Evolutionary conservation across 495 filamentous ascomycete species (phyloP), one percentile per base, ranked within the genome.

Genomic region (Penicillium argentinense): DNA sequence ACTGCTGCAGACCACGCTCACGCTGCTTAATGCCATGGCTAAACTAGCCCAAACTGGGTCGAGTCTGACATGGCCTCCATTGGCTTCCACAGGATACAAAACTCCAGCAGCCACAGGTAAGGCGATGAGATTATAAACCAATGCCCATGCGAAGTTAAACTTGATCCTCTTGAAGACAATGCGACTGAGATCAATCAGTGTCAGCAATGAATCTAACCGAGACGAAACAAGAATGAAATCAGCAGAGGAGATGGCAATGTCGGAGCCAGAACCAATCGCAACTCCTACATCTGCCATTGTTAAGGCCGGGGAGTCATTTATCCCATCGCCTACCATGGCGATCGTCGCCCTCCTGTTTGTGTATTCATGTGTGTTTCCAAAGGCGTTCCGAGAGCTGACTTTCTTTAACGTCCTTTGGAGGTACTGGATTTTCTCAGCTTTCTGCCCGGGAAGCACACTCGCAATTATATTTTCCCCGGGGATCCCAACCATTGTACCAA

Each of bases 81-180:
- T n/a, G 37, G 64, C 77, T 9, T 68, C 64, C 32, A 89, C 71
- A 1, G 88, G 84, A 61, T 90, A 95, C 7, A 95, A 68, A 9
- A 83, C 82, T 2, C 91, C 91, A 1, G 89, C 91, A 2, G 91
- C 89, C 28, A 96, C 72, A 3, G 91, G 91, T n/a, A 96, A 63
- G 3, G 87, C 81, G 33, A 84, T 59, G 7, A 84, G 41, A 56
- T 96, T 96, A 59, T 96, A 96, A 2, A 95, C 67, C n/a, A 89
- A 64, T 2, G 91, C 91, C 91, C 91, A 96, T 19, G 64, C 79
- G 62, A 96, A 96, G 57, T 96, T 96, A 69, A 93, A 76, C 60
- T 84, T 84, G 53, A 96, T 85, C 11, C 91, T 74, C 22, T 78
- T 68, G 59, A 96, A 92, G 2, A 96, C 89, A 2, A 74, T 73